These are phyloP conservation scores for Leccinum longicurvipes DNA, from an alignment of 768 basidiomycete species.

Conservation along the genomic window DNA sequence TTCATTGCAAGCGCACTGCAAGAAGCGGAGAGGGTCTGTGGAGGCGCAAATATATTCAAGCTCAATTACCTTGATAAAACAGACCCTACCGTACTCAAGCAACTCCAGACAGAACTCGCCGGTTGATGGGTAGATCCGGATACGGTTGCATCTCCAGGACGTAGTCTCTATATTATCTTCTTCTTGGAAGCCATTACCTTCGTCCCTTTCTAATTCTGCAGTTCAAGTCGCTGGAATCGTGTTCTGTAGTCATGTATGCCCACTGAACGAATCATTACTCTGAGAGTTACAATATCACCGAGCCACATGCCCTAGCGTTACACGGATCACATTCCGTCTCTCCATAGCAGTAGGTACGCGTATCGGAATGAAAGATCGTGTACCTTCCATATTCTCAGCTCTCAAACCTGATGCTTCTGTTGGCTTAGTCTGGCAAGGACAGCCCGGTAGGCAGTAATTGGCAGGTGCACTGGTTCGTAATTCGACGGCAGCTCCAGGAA, in stretches of 20 bases:
- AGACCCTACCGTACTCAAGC: conserved; percentile 71
- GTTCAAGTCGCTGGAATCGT: neutral
- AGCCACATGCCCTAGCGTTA: conserved; percentile 22
- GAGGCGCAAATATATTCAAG: conserved; percentile 60
- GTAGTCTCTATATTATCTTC: neutral
- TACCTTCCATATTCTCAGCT: neutral
- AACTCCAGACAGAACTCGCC: conserved; percentile 55
- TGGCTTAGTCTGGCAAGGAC: conserved; percentile 37
- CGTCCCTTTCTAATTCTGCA: neutral
- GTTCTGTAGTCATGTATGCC: conserved; percentile 2
- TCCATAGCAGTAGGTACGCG: conserved; percentile 50
- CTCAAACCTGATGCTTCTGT: conserved; percentile 7
- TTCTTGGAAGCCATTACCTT: neutral
- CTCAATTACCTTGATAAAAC: conserved; percentile 56
- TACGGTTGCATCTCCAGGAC: neutral
- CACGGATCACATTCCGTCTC: conserved; percentile 40
- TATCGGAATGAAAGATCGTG: conserved; percentile 39
- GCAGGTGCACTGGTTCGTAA: neutral
- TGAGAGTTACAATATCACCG: conserved; percentile 7
- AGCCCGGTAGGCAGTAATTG: conserved; percentile 40
- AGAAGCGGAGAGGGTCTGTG: conserved; percentile 59
- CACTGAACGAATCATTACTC: conserved; percentile 1
- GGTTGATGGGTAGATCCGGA: conserved; percentile 1
- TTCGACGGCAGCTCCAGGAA: conserved; percentile 10
- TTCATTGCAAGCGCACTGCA: conserved; percentile 58